Evolutionary conservation across 805 yeast species (phyloP), one percentile per base, ranked within the genome.

Genomic region (Suhomyces pyralidae): DNA sequence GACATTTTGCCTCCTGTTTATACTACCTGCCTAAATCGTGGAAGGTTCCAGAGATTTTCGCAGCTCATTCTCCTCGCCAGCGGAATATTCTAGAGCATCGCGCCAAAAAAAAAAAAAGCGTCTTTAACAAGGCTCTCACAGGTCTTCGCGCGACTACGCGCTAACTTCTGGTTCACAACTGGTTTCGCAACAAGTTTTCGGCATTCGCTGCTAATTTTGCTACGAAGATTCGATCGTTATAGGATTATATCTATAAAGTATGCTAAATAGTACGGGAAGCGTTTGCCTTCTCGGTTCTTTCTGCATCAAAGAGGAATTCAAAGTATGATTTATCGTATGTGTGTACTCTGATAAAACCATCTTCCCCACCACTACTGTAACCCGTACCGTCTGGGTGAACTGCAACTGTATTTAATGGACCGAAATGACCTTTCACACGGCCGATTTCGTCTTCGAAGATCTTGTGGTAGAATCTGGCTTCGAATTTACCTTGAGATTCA

Each of bases 361-460:
- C 99, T 80, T 94, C 99, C 67, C 97, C 96, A 48, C 99, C 99
- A 54, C 96, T 86, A n/a, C 96, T 92, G 70, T 88, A 94, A 47
- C 93, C 86, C 32, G 87, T 82, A 52, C 98, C 99, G 63, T 85
- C 86, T 52, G 99, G 99, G 72, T 91, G 97, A 50, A 90, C 88
- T 30, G 97, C 97, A 57, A 94, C 81, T 60, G 88, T 84, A 78
- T 94, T 94, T 64, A 94, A 82, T 46, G 99, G 99, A 79, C 99
- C 99, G 80, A 94, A 94, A 78, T 94, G 99, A 53, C 99, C 99
- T 74, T 88, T 90, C 48, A 94, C 93, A 75, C 97, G 86, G 60
- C 98, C 99, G 59, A 94, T 85, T 72, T 93, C 98, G 68, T 93
- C 98, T 71, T 86, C 87, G 71, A 92, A 94, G 48, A 94, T 82